Percentiles rank a stretch among this genome's conserved stretches.
Evolutionary conservation across 768 basidiomycete genomes (phyloP).

Genomic region (Termitomyces sp.): DNA sequence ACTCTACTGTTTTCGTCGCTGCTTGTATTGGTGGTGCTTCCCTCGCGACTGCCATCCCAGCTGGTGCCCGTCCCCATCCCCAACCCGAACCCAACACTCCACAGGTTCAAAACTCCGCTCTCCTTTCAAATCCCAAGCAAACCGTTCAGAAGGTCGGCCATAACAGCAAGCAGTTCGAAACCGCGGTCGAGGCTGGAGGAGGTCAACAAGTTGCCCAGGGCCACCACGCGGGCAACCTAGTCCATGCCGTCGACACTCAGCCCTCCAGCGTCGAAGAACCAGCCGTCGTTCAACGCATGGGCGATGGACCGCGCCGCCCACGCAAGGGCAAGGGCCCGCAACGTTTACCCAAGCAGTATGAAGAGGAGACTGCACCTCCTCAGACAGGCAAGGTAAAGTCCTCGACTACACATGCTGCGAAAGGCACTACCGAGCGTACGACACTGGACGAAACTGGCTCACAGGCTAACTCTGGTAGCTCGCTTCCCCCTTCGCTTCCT

Average conservation of each 20-base stretch:
- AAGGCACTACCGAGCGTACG: background rate
- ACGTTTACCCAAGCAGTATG: background rate
- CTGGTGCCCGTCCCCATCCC: background rate
- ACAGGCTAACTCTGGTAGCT: background rate
- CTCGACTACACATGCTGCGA: background rate
- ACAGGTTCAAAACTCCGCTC: background rate
- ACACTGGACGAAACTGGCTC: background rate
- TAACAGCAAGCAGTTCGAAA: background rate
- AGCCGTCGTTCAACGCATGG: background rate
- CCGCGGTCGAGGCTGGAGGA: background rate
- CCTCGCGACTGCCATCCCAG: constrained; percentile 7
- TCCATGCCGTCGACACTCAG: background rate
- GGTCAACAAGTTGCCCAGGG: background rate
- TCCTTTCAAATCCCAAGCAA: background rate
- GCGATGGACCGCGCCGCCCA: background rate
- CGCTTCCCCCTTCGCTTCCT: background rate
- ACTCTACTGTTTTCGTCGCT: constrained; percentile 15
- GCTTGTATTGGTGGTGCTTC: constrained; percentile 17
- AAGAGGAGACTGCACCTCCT: background rate
- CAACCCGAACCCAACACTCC: background rate
- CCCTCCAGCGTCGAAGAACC: background rate
- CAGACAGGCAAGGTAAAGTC: background rate
- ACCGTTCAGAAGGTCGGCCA: background rate
- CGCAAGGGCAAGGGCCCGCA: background rate
- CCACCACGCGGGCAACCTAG: background rate